Percentiles rank a stretch among this genome's conserved stretches.
Evolutionary conservation across 75 land plant genomes (phyloP).

Genomic region (Ceratopteris richardii): DNA sequence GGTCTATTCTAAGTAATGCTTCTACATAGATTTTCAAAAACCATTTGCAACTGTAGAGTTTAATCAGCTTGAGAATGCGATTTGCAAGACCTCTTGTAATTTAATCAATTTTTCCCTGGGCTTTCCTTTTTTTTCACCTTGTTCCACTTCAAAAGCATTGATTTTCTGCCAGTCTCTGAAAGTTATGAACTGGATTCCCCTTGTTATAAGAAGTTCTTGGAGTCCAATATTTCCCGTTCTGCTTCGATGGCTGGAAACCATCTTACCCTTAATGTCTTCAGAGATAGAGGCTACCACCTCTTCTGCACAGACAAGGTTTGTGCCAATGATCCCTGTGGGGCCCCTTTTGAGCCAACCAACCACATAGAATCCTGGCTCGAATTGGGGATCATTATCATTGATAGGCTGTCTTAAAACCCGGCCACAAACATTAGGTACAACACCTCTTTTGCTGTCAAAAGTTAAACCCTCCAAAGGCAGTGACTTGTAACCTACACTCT

Average conservation of each 20-base stretch:
- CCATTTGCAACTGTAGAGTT: too few species aligned
- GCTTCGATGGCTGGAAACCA: conserved; percentile 16
- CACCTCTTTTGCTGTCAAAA: conserved; percentile 73
- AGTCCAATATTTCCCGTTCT: conserved; percentile 71
- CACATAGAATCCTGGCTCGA: conserved; percentile 73
- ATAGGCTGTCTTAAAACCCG: conserved; percentile 42
- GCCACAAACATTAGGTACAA: conserved; percentile 82
- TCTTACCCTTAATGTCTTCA: not conserved
- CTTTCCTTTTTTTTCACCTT: conserved; percentile 53
- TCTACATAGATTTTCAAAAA: too few species aligned
- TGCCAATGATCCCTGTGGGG: conserved; percentile 93
- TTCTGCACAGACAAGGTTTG: conserved; percentile 85
- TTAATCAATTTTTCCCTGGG: conserved; percentile 75
- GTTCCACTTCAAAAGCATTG: conserved; percentile 49
- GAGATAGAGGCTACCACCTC: conserved; percentile 57
- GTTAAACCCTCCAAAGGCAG: conserved; percentile 68
- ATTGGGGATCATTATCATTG: conserved; percentile 6
- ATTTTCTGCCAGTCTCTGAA: conserved; percentile 82
- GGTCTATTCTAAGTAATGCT: too few species aligned
- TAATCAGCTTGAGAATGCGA: conserved; percentile 7
- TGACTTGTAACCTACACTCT: conserved; percentile 96
- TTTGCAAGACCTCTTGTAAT: conserved; percentile 46
- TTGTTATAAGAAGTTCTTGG: conserved; percentile 32
- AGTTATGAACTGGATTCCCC: conserved; percentile 38
- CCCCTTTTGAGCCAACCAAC: conserved; percentile 98